Conservation (phyloP, 768 basidiomycete species). For the Leccinum incarnatum region DNA sequence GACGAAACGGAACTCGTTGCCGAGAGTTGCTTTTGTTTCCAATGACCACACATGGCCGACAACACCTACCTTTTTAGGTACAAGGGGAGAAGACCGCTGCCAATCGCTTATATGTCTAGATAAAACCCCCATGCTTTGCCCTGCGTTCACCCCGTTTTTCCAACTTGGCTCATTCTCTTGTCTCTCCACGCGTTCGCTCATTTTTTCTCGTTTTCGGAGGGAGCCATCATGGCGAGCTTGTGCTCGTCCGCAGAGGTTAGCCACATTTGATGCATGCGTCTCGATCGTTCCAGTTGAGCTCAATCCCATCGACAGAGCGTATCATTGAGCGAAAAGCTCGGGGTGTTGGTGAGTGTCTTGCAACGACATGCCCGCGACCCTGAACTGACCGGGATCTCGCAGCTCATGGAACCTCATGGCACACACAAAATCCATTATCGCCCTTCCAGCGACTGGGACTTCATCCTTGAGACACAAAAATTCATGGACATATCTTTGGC, state of each 20-base stretch:
- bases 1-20: conserved; percentile 12
- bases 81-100: conserved; percentile 20
- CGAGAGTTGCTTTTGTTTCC: conserved; percentile 25
- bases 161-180: not conserved
- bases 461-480: conserved; percentile 50
- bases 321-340: conserved; percentile 17
- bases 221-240: conserved; percentile 20
- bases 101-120: conserved; percentile 7
- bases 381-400: conserved; percentile 1
- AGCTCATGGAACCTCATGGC: conserved; percentile 40
- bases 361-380: not conserved
- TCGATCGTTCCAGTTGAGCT: not conserved
- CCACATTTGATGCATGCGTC: not conserved
- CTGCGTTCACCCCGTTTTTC: conserved; percentile 3
- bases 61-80: conserved; percentile 33
- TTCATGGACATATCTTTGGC: conserved; percentile 65
- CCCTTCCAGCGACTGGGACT: conserved; percentile 63
- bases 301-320: conserved; percentile 23
- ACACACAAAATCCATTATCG: conserved; percentile 66
- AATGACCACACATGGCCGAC: conserved; percentile 18
- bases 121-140: conserved; percentile 15
- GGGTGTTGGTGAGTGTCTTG: conserved; percentile 13
- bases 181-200: not conserved
- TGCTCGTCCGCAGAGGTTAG: conserved; percentile 32
- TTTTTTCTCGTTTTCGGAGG: not conserved